Conservation (phyloP, 2,329 filamentous ascomycete genomes). For the Pestalotiopsis sp. region DNA sequence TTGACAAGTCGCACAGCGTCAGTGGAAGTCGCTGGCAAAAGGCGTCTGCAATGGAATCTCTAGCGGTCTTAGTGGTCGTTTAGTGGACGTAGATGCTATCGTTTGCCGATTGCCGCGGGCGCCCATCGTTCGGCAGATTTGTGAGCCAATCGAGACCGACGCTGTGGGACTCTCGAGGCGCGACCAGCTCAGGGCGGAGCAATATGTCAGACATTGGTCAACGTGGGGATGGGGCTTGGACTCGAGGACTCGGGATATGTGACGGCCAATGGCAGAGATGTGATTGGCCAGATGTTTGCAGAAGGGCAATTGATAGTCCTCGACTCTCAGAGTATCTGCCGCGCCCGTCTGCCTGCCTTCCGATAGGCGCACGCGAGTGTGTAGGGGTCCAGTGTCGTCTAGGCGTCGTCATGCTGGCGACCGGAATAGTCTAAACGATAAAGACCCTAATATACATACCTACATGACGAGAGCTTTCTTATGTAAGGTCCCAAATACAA, state of each 20-base stretch:
- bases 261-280: neutral
- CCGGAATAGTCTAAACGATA: neutral
- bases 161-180: slow-evolving; percentile 18
- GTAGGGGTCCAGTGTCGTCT: neutral
- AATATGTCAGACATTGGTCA: slow-evolving; percentile 23
- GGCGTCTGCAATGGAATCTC: neutral
- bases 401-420: neutral
- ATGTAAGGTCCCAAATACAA: neutral
- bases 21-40: neutral
- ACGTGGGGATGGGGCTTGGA: slow-evolving; percentile 3
- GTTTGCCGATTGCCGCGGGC: slow-evolving; percentile 4
- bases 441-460: neutral
- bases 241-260: neutral
- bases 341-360: neutral
- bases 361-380: neutral
- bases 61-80: neutral
- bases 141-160: slow-evolving; percentile 22
- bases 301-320: slow-evolving; percentile 11
- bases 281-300: slow-evolving; percentile 1
- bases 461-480: neutral
- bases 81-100: neutral
- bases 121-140: slow-evolving; percentile 24
- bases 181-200: slow-evolving; percentile 16
- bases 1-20: neutral
- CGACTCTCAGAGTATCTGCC: neutral